phyloP scores from a whole-genome alignment of 129 eudicot species.

The Lonicera japonica region DNA sequence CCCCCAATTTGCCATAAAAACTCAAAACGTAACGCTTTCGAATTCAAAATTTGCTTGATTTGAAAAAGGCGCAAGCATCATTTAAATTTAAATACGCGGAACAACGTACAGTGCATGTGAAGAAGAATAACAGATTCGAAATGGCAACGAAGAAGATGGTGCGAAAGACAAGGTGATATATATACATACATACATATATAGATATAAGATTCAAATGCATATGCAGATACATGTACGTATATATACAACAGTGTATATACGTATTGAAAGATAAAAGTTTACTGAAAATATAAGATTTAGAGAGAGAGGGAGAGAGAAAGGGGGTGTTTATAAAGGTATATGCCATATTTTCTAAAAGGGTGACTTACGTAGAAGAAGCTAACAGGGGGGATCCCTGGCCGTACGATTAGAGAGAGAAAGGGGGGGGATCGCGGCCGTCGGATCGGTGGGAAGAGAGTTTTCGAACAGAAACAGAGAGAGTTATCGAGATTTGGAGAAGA shows the following conservation, averaged over 20 bases:
- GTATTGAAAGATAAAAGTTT: conserved; percentile 7
- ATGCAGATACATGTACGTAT: conserved; percentile 10
- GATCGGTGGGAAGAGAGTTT: conserved; percentile 29
- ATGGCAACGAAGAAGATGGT: neutral
- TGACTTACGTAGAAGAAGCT: conserved; percentile 20
- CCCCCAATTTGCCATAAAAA: neutral
- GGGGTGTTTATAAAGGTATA: conserved; percentile 5
- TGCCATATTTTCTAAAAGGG: neutral
- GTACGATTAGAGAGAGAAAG: conserved; percentile 28
- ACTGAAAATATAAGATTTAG: neutral
- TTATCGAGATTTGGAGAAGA: conserved; percentile 15
- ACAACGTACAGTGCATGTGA: conserved; percentile 34
- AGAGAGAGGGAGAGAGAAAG: conserved; percentile 16
- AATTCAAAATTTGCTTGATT: conserved; percentile 4
- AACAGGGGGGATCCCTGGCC: conserved; percentile 27
- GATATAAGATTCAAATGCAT: conserved; percentile 1
- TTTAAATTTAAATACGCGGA: conserved; percentile 5
- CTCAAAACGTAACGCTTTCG: neutral
- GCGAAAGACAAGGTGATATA: neutral
- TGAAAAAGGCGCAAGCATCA: neutral
- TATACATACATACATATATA: conserved; percentile 4
- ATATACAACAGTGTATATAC: neutral
- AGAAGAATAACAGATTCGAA: conserved; percentile 20
- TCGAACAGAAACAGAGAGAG: conserved; percentile 7
- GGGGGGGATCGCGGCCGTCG: conserved; percentile 34